Base-by-base conservation (phyloP, 495 filamentous ascomycete species). In the Physcia stellaris region DNA sequence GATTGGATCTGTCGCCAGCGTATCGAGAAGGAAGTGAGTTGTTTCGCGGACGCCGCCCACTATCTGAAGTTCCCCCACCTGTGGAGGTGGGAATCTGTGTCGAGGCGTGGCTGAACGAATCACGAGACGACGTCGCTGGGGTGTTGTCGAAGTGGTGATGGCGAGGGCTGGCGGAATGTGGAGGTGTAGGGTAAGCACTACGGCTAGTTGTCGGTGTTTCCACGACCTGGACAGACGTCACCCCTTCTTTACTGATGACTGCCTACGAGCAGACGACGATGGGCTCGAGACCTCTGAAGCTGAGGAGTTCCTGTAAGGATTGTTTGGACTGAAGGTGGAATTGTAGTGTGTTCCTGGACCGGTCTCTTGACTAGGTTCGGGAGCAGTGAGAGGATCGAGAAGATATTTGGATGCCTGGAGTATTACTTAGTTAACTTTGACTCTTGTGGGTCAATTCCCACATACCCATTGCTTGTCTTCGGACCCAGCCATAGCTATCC, bases 1-100 rank as follows among this genome's bases (percentile, higher is more conserved):
- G 54, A 37, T 73, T 63, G n/a, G 64, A 67, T 56, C 66, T 70
- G 48, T 79, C 77, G 36, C 69, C 72, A 1, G 73, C 66, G 46
- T 59, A 78, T 24, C 75, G 67, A 49, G 70, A 62, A 35, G 50
- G 57, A 3, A 80, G 59, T n/a, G 71, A 77, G 49, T 61, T 63
- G 10, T 54, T 52, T n/a, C n/a, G n/a, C n/a, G n/a, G n/a, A n/a
- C n/a, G n/a, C n/a, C n/a, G n/a, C n/a, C n/a, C n/a, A n/a, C n/a
- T n/a, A n/a, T 28, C 9, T 28, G 26, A 28, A 13, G 9, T 28
- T 30, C 31, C 27, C 5, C 50, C 50, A 7, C 39, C 44, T 12
- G 50, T 53, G 15, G 50, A 53, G 7, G 50, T 53, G 16, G 50
- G 47, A 22, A 53, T 42, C 26, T 49, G 43, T 4, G 47, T 47